phyloP scores from a whole-genome alignment of 2,329 filamentous ascomycete species.

The Colletotrichum lentis region DNA sequence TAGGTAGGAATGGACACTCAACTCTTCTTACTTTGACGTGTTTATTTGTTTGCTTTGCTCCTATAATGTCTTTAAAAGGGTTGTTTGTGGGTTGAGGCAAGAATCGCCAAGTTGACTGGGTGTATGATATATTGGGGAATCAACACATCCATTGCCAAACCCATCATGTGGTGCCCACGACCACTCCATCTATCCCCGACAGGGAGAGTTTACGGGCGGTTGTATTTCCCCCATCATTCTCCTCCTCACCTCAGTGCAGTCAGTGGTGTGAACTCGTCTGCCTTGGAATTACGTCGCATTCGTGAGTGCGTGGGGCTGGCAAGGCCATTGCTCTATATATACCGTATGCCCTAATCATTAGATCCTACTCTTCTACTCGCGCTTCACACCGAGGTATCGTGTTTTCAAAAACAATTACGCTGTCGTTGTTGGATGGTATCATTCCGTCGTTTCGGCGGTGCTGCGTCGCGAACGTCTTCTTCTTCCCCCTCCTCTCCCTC shows the following conservation, averaged over 20 bases:
- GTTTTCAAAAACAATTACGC: constrained; percentile 17
- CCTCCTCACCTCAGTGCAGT: neutral
- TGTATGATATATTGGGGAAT: neutral
- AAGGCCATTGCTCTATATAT: constrained; percentile 22
- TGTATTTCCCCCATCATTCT: neutral
- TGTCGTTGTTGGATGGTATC: constrained; percentile 28
- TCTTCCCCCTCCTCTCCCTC: neutral
- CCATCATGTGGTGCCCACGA: neutral
- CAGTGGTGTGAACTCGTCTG: neutral
- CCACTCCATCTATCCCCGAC: neutral
- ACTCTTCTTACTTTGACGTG: too few relatives aligned
- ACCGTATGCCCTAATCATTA: constrained; percentile 14
- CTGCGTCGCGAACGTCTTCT: neutral
- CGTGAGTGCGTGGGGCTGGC: constrained; percentile 12
- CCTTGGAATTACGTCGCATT: constrained; percentile 14
- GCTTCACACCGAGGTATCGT: constrained; percentile 17
- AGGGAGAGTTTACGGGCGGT: neutral
- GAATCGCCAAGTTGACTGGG: neutral
- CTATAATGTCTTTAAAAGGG: neutral
- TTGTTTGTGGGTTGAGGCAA: neutral
- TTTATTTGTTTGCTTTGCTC: too few relatives aligned
- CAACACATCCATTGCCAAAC: neutral
- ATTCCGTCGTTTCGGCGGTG: constrained; percentile 9
- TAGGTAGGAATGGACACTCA: neutral
- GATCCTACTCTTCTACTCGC: neutral